Conservation (phyloP, 805 yeast genomes). For the Kodamaea kaohsiungensis region DNA sequence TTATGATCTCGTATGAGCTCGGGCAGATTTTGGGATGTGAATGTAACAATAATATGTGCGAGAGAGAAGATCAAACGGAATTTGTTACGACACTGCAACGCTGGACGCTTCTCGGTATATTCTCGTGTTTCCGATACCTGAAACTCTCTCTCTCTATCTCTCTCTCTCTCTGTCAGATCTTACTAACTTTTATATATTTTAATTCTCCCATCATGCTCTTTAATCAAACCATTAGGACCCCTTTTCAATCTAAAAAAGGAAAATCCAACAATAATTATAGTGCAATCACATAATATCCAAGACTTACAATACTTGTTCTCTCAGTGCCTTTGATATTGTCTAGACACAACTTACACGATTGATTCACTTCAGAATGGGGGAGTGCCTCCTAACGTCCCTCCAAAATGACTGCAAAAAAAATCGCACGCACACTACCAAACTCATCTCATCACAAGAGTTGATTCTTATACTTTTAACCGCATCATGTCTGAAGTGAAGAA, state of each 20-base stretch:
- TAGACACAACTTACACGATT: background rate
- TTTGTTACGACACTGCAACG: background rate
- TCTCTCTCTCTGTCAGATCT: no score
- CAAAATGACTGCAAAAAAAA: background rate
- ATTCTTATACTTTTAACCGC: background rate
- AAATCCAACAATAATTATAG: background rate
- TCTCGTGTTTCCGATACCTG: background rate
- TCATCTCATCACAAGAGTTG: background rate
- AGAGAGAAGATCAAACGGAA: background rate
- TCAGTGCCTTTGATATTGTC: background rate
- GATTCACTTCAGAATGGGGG: background rate
- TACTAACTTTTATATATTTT: no score
- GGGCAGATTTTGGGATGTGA: background rate
- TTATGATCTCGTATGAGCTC: background rate
- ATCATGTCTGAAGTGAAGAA: constrained; percentile 4
- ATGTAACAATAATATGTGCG: background rate
- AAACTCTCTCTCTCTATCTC: no score
- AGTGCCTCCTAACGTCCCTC: background rate
- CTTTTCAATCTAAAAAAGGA: no score
- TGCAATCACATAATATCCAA: background rate
- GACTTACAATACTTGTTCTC: background rate
- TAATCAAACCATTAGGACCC: background rate
- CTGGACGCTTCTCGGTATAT: background rate
- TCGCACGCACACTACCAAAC: background rate
- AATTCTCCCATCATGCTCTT: background rate